Evolutionary conservation across 805 yeast genomes (phyloP), one percentile per base, ranked within the genome.

Genomic region (Yamadazyma akitaensis): DNA sequence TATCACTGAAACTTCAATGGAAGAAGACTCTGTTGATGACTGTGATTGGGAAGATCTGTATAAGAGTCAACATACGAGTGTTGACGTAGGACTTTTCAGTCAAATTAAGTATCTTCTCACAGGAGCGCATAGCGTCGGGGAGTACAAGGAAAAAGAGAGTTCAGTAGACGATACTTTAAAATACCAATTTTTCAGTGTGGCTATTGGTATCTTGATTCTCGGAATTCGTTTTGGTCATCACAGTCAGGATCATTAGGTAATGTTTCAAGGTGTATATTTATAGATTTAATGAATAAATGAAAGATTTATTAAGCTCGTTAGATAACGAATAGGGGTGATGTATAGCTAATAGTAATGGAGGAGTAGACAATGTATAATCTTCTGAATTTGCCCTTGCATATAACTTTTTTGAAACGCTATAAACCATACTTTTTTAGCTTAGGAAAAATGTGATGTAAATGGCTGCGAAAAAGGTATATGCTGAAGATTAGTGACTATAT

Each of bases 181-280:
- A 56, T 68, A 68, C 51, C 72, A 70, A 54, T 72, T 72, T 45
- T 59, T 72, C 37, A 66, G 73, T 38, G 63, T 72, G 31, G 71
- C 74, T 9, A 55, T 72, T 34, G 76, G 76, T 16, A 72, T 72
- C 5, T 58, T 68, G 48, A 64, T 72, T 34, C 56, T 72, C 35
- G 75, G 73, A 0, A 54, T 70, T 34, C 62, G 64, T 46, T 66
- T 70, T 47, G 65, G 74, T 11, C 60, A 59, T 42, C 48, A 51
- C 35, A 45, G 51, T 37, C 51, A 50, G 39, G 34, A 43, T 21
- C 36, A 43, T 31, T 37, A 43, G 38, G 18, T 32, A 10, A 11
- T 8, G 18, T 33, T 24, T 32, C 43, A 21, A 28, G 26, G 26
- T 34, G 44, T 17, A 37, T 25, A 31, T 43, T 43, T 43, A 43